Base-by-base conservation (phyloP, 345 rosid species). In the Salix caprea region DNA sequence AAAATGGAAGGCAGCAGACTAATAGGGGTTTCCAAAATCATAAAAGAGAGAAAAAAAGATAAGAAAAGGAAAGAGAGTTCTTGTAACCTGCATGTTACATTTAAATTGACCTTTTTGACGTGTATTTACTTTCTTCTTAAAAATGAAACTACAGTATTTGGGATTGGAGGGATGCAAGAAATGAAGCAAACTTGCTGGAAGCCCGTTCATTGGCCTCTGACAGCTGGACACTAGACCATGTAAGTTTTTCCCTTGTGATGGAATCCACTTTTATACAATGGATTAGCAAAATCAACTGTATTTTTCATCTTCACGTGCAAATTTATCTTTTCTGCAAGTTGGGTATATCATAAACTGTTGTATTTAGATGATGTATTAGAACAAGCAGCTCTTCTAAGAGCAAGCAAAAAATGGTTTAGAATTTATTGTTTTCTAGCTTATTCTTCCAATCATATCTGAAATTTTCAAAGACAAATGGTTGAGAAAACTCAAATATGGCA, bases 151-250 rank as follows among this genome's bases (percentile, higher is more conserved):
- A 10, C 75, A 93, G 99, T 74, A 72, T 96, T 50, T 96, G 97
- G 97, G 89, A 91, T 81, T 91, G 93, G 98, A 86, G 83, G 84
- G 88, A 90, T 40, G 92, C 87, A 70, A 81, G 75, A 77, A 86
- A 83, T 71, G 85, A 86, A 77, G 87, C 84, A 54, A 89, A 85
- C 84, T 78, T 96, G 36, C 87, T 88, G 77, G 92, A 93, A 71
- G 94, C 97, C 82, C 94, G 98, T 23, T 76, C 90, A 23, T 88
- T 88, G 34, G 96, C 99, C 54, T 92, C 99, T 42, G 86, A 88
- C 39, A 77, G 86, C 69, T 93, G 98, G 98, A 65, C 85, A 50
- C 75, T 82, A 68, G 96, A 91, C 78, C 88, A 88, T 71, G 99
- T 93, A 80, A 78, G 84, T 39, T 19, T 26, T 26, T 61, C 32